phyloP scores from a whole-genome alignment of 306 rosid genomes.

The Trichosanthes truncata region DNA sequence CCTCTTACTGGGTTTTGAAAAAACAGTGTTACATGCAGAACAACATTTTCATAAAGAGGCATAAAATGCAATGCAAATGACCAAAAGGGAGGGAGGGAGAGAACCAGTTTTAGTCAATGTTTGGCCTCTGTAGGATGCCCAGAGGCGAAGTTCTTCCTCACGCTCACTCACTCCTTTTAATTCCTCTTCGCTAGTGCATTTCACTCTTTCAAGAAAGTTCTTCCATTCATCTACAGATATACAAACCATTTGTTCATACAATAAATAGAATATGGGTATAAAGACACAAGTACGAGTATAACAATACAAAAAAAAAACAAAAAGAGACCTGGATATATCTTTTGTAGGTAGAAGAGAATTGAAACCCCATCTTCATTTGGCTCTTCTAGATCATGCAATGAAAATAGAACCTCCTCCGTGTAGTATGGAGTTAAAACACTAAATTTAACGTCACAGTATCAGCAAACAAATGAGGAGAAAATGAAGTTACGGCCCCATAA shows the following conservation, averaged over 20 bases:
- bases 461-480: background rate
- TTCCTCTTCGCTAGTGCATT: constrained; percentile 48
- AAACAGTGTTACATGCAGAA: constrained; percentile 14
- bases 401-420: constrained; percentile 92
- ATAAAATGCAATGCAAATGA: background rate
- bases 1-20: constrained; percentile 60
- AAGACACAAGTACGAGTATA: background rate
- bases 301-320: background rate
- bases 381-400: constrained; percentile 54
- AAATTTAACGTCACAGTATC: constrained; percentile 10
- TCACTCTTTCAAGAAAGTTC: constrained; percentile 74
- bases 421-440: constrained; percentile 95
- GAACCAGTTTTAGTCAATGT: constrained; percentile 93
- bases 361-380: constrained; percentile 95
- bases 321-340: constrained; percentile 77
- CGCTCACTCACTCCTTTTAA: constrained; percentile 56
- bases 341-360: constrained; percentile 84
- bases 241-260: background rate
- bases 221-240: constrained; percentile 77
- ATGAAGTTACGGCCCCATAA: background rate
- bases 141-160: constrained; percentile 81
- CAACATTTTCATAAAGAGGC: background rate
- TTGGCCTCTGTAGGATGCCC: constrained; percentile 98
- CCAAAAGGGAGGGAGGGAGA: background rate
- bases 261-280: background rate